These are phyloP conservation scores for Penicillium antarcticum DNA, from an alignment of 495 filamentous ascomycete genomes.

Conservation along the genomic window DNA sequence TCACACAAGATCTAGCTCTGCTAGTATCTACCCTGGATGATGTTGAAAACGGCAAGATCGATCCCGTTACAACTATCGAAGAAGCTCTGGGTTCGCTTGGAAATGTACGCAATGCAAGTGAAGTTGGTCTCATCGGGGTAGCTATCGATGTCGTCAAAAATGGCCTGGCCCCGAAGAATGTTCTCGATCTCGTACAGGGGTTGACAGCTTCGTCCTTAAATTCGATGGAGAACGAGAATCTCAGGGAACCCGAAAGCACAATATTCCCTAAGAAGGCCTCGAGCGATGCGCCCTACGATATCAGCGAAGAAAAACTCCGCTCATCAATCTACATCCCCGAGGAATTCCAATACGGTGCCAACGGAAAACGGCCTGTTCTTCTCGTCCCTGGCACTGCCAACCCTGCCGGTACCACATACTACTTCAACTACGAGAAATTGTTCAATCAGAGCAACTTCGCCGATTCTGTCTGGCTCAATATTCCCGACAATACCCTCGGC, in stretches of 20 bases:
- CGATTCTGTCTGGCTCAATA: conserved; percentile 44
- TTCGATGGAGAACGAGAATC: conserved; percentile 1
- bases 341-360: conserved; percentile 3
- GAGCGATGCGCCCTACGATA: conserved; percentile 2
- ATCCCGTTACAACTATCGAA: conserved; percentile 1
- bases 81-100: background rate
- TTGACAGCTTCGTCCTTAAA: conserved; percentile 1
- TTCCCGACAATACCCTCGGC: conserved; percentile 30
- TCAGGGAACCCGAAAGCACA: conserved; percentile 14
- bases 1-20: background rate
- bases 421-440: conserved; percentile 9
- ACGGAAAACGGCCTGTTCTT: conserved; percentile 3
- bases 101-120: background rate
- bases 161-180: conserved; percentile 2
- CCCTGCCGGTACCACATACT: conserved; percentile 6
- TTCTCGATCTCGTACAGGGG: conserved; percentile 1
- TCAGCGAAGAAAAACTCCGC: conserved; percentile 5
- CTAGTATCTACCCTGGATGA: background rate
- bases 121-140: background rate
- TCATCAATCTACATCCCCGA: conserved; percentile 9
- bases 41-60: background rate
- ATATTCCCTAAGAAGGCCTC: conserved; percentile 8
- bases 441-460: conserved; percentile 16
- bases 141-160: background rate
- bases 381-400: conserved; percentile 8